Percentiles rank a stretch among this genome's conserved stretches.
phyloP scores from a whole-genome alignment of 1,284 basidiomycete genomes.

The Porodaedalea pini region DNA sequence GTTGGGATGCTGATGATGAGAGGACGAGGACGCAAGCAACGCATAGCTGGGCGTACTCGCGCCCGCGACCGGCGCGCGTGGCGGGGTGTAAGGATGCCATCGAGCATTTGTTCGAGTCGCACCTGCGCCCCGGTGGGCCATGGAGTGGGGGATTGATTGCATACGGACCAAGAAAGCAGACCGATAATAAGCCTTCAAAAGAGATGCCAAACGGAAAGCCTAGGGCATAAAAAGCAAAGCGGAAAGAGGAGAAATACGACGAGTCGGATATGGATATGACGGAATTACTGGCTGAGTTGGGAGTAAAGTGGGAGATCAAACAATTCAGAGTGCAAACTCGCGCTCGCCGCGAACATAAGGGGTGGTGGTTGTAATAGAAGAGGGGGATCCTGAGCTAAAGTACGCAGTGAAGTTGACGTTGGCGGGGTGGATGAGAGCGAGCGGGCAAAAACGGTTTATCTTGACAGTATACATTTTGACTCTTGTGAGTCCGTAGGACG shows the following conservation, averaged over 20 bases:
- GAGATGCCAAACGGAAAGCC: slow-evolving; percentile 1
- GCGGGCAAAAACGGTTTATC: slow-evolving; percentile 17
- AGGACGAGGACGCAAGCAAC: slow-evolving; percentile 33
- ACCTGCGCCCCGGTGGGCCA: slow-evolving; percentile 21
- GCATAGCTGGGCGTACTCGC: slow-evolving; percentile 19
- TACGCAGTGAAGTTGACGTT: slow-evolving; percentile 4
- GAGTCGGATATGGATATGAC: background rate
- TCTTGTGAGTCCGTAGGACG: slow-evolving; percentile 17
- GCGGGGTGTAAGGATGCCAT: slow-evolving; percentile 22
- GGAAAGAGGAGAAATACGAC: background rate
- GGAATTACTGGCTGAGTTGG: slow-evolving; percentile 6
- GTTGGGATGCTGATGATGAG: slow-evolving; percentile 34
- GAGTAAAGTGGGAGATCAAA: background rate
- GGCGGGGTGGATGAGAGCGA: slow-evolving; percentile 3
- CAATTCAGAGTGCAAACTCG: slow-evolving; percentile 5
- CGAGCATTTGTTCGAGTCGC: slow-evolving; percentile 18
- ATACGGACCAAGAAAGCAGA: slow-evolving; percentile 9
- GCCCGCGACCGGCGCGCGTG: slow-evolving; percentile 10
- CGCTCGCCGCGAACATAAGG: slow-evolving; percentile 17
- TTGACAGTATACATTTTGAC: slow-evolving; percentile 19
- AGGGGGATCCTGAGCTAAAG: background rate
- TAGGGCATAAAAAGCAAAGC: slow-evolving; percentile 13
- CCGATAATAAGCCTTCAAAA: slow-evolving; percentile 8
- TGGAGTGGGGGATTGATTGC: slow-evolving; percentile 20
- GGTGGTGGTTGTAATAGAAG: background rate